Conservation (phyloP, 2,329 filamentous ascomycete species). For the Colletotrichum higginsianum region DNA sequence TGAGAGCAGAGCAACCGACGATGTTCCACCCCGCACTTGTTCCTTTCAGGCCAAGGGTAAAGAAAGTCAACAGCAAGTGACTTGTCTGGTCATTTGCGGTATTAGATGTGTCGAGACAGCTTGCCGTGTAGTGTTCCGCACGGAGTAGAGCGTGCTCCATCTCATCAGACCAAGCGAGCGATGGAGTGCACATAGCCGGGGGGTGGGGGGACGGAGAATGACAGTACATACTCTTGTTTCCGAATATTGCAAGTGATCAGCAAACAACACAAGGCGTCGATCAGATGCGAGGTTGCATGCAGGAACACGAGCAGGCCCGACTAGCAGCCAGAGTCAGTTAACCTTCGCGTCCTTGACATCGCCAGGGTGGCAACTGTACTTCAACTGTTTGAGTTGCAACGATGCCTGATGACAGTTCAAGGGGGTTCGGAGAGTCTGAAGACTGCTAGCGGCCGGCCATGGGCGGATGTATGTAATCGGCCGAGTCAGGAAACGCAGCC, state of each 20-base stretch:
- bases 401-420: background rate
- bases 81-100: background rate
- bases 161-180: slow-evolving; percentile 13
- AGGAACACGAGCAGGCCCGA: background rate
- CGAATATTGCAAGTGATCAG: slow-evolving; percentile 10
- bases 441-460: background rate
- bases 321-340: background rate
- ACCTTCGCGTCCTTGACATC: background rate
- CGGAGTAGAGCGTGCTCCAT: slow-evolving; percentile 4
- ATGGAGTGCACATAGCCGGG: background rate
- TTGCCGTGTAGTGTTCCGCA: background rate
- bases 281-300: background rate
- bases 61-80: background rate
- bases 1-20: too few relatives aligned
- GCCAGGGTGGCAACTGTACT: background rate
- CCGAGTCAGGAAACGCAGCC: background rate
- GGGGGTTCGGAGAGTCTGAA: background rate
- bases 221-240: background rate
- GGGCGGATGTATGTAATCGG: background rate
- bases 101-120: background rate
- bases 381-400: background rate
- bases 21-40: background rate
- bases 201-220: background rate
- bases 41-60: background rate
- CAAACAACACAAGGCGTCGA: background rate